Base-by-base conservation (phyloP, 768 basidiomycete genomes). In the Stropharia rugosoannulata region DNA sequence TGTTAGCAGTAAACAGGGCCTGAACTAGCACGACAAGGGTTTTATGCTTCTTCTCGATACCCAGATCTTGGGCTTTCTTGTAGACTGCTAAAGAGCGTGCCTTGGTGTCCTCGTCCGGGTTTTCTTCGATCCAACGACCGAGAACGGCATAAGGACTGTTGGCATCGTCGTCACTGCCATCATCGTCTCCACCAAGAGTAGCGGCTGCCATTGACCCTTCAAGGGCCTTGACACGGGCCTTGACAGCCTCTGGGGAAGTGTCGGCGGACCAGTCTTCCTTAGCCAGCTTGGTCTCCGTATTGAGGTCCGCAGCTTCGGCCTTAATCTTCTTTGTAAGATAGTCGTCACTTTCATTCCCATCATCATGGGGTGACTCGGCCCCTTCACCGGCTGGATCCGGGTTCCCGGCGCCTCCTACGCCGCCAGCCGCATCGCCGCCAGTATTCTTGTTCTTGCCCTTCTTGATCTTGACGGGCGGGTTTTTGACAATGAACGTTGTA, bases 21-120 rank as follows among this genome's bases (percentile, higher is more conserved):
- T 95, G 90, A 16, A 86, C 89, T 51, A 99, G 75, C 42, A 94
- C 86, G 57, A 89, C 80, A 32, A 96, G 76, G 0, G 89, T 81
- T 80, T 89, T 95, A 79, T 98, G 93, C 73, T 97, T 98, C 78
- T 91, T 95, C 67, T 91, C 93, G 59, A 98, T 88, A 41, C 91
- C 93, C 19, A 95, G 68, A 49, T 96, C 95, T 66, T 95, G 88
- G 1, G 89, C 89, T 75, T 94, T 94, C 73, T 92, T 89, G 76
- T 79, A 93, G 40, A 95, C 82, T 19, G 87, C 84, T 49, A 89
- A 77, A 25, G 85, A 76, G 46, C 80, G 77, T 4, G 79, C 77
- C 62, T 77, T 80, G 38, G 74, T 59, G 56, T 81, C 79, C 4
- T 76, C 74, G 16, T 75, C 75, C 15, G 69, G 70, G 55, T 87